These are phyloP conservation scores for Nemania bipapillata DNA, from an alignment of 2,329 filamentous ascomycete genomes.

Conservation along the genomic window DNA sequence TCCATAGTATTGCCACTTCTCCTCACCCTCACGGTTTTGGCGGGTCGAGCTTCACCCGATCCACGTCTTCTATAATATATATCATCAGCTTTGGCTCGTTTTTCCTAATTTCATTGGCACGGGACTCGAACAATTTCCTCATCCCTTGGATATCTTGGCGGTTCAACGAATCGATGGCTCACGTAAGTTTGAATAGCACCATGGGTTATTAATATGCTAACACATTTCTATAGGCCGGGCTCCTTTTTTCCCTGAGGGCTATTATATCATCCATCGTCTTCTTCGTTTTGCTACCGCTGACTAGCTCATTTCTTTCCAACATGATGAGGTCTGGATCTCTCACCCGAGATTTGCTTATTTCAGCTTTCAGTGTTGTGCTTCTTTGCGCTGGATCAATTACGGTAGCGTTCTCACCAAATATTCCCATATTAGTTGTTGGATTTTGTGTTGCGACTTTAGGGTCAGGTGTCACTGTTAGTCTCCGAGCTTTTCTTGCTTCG, in stretches of 20 bases:
- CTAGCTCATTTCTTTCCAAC: constrained; percentile 16
- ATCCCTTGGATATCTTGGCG: constrained; percentile 35
- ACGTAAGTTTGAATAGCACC: not conserved
- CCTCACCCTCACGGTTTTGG: not conserved
- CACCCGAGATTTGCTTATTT: constrained; percentile 21
- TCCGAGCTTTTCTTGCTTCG: constrained; percentile 30
- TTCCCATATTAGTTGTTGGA: constrained; percentile 11
- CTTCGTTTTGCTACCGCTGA: constrained; percentile 20
- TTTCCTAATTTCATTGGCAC: constrained; percentile 29
- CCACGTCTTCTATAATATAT: constrained; percentile 15
- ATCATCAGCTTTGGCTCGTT: constrained; percentile 21
- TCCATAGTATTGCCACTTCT: not conserved
- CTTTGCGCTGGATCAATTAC: constrained; percentile 18
- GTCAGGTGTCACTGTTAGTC: constrained; percentile 26
- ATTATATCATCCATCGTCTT: constrained; percentile 27
- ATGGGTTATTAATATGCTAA: not conserved
- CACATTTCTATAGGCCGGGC: constrained; percentile 9
- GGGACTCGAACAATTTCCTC: constrained; percentile 30
- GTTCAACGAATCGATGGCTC: constrained; percentile 30
- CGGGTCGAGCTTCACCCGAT: not conserved
- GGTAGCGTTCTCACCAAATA: constrained; percentile 14
- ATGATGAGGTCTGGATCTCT: not conserved
- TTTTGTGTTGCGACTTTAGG: constrained; percentile 29
- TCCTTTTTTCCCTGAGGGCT: constrained; percentile 28
- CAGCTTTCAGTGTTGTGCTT: constrained; percentile 9